Conservation (phyloP, 2,329 filamentous ascomycete genomes). For the Aureobasidium vineae region DNA sequence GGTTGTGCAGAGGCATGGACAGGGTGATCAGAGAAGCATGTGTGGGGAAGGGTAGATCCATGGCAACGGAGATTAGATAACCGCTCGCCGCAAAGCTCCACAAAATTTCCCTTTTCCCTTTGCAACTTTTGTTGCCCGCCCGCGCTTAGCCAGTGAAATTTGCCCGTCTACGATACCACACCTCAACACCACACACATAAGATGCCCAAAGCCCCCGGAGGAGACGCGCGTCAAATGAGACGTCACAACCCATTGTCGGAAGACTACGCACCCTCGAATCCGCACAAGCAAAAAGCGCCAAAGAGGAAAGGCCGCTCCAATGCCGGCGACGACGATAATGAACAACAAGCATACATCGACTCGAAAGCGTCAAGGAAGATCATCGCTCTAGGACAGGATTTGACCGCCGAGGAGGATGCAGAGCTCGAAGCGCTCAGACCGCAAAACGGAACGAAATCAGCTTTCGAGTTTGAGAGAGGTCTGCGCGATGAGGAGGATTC, state of each 20-base stretch:
- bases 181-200: slow-evolving; percentile 26
- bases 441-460: slow-evolving; percentile 52
- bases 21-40: not conserved
- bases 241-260: slow-evolving; percentile 90
- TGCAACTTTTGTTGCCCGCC: slow-evolving; percentile 8
- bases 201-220: slow-evolving; percentile 75
- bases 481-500: slow-evolving; percentile 46
- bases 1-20: not conserved
- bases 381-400: slow-evolving; percentile 80
- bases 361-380: slow-evolving; percentile 87
- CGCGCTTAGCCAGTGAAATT: slow-evolving; percentile 9
- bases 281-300: slow-evolving; percentile 65
- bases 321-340: slow-evolving; percentile 59
- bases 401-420: slow-evolving; percentile 75
- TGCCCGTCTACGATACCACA: not conserved
- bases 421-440: slow-evolving; percentile 46
- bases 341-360: slow-evolving; percentile 63
- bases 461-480: slow-evolving; percentile 78
- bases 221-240: slow-evolving; percentile 57
- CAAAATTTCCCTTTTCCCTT: slow-evolving; percentile 23
- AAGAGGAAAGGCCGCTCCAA: slow-evolving; percentile 60
- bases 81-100: not conserved
- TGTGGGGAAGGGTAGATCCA: slow-evolving; percentile 6
- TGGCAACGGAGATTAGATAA: not conserved
- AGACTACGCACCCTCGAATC: slow-evolving; percentile 72